phyloP scores from a whole-genome alignment of 805 yeast species.

The Candida tibetensis region DNA sequence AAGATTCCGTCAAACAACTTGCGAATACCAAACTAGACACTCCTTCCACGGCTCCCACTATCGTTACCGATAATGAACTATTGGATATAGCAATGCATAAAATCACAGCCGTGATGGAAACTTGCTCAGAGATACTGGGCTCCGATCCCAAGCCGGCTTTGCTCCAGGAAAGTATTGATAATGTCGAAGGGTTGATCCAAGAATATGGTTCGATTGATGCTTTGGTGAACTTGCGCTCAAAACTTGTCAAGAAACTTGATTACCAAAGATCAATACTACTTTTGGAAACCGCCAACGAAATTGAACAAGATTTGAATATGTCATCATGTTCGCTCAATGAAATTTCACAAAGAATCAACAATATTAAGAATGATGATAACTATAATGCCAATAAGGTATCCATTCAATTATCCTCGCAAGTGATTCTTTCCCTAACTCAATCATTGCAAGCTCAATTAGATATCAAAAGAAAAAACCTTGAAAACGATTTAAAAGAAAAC shows the following conservation, averaged over 20 bases:
- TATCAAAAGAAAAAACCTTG: slow-evolving; percentile 1
- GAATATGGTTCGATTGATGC: slow-evolving; percentile 12
- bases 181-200: slow-evolving; percentile 10
- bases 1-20: slow-evolving; percentile 13
- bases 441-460: slow-evolving; percentile 1
- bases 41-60: neutral
- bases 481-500: neutral
- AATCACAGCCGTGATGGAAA: slow-evolving; percentile 3
- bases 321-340: neutral
- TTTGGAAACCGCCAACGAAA: slow-evolving; percentile 6
- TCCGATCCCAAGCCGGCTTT: neutral
- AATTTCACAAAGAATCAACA: neutral
- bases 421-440: neutral
- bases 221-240: slow-evolving; percentile 6
- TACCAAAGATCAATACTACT: neutral
- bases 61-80: slow-evolving; percentile 10
- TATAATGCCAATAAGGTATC: too few species aligned
- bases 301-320: neutral
- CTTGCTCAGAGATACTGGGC: neutral
- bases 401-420: neutral
- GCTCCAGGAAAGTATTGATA: slow-evolving; percentile 4
- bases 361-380: neutral
- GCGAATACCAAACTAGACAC: slow-evolving; percentile 12
- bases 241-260: slow-evolving; percentile 4
- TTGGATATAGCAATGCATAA: slow-evolving; percentile 7